Percentiles rank a stretch among this genome's conserved stretches.
phyloP scores from a whole-genome alignment of 495 filamentous ascomycete species.

The Talaromyces liani region DNA sequence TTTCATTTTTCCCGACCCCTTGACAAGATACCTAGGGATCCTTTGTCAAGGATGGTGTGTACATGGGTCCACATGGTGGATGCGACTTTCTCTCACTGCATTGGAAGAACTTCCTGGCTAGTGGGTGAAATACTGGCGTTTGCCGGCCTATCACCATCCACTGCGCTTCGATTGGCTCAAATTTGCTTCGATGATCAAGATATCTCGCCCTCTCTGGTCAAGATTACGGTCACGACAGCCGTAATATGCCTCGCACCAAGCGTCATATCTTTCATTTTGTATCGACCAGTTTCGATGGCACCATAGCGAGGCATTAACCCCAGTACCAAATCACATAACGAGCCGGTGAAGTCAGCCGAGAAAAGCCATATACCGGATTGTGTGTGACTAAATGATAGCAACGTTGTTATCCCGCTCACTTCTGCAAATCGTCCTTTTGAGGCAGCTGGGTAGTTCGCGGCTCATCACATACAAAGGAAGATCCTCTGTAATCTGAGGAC shows the following conservation, averaged over 20 bases:
- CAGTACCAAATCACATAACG: not conserved
- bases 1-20: not conserved
- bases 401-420: not conserved
- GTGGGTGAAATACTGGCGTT: not conserved
- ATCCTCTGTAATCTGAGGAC: not conserved
- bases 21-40: not conserved
- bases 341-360: not conserved
- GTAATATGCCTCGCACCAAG: not conserved
- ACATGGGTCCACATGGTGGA: conserved; percentile 5
- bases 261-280: not conserved
- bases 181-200: not conserved
- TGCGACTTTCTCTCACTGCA: conserved; percentile 5
- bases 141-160: conserved; percentile 2
- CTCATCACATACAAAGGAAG: not conserved
- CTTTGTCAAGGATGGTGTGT: conserved; percentile 2
- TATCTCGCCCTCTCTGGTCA: not conserved
- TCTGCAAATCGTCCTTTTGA: not conserved
- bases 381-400: not conserved
- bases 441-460: not conserved
- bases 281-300: not conserved
- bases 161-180: not conserved
- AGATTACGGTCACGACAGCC: conserved; percentile 2
- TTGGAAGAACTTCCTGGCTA: conserved; percentile 1
- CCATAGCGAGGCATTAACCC: not conserved
- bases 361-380: not conserved